Conservation (phyloP, 768 basidiomycete genomes). For the Russula dissimulans region DNA sequence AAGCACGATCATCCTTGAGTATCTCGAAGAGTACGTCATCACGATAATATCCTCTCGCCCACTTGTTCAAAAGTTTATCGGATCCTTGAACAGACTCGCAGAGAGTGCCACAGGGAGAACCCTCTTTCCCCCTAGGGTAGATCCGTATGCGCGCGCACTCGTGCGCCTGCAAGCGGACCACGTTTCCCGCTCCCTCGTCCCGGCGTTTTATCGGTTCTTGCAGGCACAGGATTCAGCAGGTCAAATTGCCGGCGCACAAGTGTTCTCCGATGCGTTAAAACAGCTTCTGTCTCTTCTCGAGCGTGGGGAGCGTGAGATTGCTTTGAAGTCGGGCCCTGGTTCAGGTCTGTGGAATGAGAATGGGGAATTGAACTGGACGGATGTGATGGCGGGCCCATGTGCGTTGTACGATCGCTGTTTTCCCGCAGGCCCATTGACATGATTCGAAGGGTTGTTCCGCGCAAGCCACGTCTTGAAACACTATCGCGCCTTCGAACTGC, state of each 20-base stretch:
- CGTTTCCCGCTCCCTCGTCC: slow-evolving; percentile 53
- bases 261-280: neutral
- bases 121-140: slow-evolving; percentile 42
- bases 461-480: slow-evolving; percentile 53
- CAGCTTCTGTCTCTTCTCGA: neutral
- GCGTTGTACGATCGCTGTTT: slow-evolving; percentile 18
- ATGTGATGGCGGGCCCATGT: slow-evolving; percentile 69
- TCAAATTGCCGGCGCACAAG: slow-evolving; percentile 29
- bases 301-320: neutral
- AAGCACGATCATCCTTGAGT: slow-evolving; percentile 72
- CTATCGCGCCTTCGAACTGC: slow-evolving; percentile 58
- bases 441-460: slow-evolving; percentile 51
- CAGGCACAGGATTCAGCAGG: slow-evolving; percentile 53
- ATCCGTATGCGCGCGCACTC: slow-evolving; percentile 50
- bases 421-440: no score
- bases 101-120: neutral
- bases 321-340: neutral
- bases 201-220: slow-evolving; percentile 65
- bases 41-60: neutral
- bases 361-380: slow-evolving; percentile 50
- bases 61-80: neutral
- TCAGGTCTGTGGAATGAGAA: slow-evolving; percentile 54
- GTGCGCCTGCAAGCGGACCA: slow-evolving; percentile 62
- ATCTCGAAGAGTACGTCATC: slow-evolving; percentile 59
- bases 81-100: neutral